Conservation (phyloP, 73 alveolate genomes). For the Effrenium voratum region DNA sequence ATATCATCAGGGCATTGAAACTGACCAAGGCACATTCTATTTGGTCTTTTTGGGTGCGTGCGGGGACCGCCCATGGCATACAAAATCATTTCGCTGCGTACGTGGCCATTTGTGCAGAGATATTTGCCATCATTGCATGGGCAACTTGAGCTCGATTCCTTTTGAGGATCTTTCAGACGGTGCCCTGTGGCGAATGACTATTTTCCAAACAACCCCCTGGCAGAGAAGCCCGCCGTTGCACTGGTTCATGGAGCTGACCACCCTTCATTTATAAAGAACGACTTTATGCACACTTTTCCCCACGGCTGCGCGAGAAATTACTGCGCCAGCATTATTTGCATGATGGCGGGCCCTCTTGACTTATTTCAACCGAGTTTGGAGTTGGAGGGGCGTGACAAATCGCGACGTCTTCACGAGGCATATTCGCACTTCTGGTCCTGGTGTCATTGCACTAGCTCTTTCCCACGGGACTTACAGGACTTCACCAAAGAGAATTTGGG, state of each 20-base stretch:
- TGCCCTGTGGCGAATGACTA: not conserved
- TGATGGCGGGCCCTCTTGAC: constrained; percentile 36
- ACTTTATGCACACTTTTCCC: constrained; percentile 54
- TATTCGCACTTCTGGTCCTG: not conserved
- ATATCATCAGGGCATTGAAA: not conserved
- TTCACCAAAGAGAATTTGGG: constrained; percentile 38
- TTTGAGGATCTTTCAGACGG: not conserved
- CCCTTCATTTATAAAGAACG: constrained; percentile 6
- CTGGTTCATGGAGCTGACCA: not conserved
- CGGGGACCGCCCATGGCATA: constrained; percentile 55
- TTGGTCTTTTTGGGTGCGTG: not conserved
- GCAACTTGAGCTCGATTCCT: not conserved
- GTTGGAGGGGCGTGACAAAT: not conserved
- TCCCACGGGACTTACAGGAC: constrained; percentile 45
- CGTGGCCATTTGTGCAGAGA: not conserved
- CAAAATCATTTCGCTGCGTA: constrained; percentile 14
- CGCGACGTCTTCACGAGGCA: not conserved
- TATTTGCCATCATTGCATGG: constrained; percentile 32
- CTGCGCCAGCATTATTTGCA: constrained; percentile 6
- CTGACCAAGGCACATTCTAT: not conserved
- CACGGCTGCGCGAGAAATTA: constrained; percentile 39
- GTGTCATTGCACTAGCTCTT: not conserved
- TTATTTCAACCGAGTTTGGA: not conserved
- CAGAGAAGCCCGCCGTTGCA: not conserved
- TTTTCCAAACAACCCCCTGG: constrained; percentile 26